These are phyloP conservation scores for Verticillium nonalfalfae DNA, from an alignment of 2,329 filamentous ascomycete genomes.

Conservation along the genomic window DNA sequence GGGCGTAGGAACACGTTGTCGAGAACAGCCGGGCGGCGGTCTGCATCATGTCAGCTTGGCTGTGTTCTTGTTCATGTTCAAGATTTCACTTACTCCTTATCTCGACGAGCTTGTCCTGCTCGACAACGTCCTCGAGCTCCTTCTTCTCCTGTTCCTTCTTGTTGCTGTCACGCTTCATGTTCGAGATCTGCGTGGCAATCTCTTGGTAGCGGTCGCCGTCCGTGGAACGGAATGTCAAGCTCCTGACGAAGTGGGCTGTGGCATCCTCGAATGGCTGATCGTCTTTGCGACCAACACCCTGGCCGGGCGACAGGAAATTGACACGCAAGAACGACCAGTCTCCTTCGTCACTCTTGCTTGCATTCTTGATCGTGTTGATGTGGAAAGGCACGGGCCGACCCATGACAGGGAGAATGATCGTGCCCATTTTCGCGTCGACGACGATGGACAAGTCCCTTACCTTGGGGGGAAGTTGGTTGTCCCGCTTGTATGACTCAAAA, in stretches of 20 bases:
- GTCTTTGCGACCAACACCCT: conserved; percentile 94
- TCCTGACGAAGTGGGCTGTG: conserved; percentile 90
- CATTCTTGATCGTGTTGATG: conserved; percentile 97
- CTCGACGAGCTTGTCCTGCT: conserved; percentile 95
- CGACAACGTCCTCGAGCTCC: conserved; percentile 97
- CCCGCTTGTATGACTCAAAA: conserved; percentile 97
- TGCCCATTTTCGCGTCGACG: conserved; percentile 84
- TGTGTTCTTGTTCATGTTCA: background rate
- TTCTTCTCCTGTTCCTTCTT: conserved; percentile 98
- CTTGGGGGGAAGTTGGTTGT: conserved; percentile 82
- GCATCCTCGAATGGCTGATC: conserved; percentile 98
- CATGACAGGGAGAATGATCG: conserved; percentile 93
- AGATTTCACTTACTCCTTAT: conserved; percentile 66
- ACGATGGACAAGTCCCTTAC: conserved; percentile 84
- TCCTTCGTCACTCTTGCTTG: conserved; percentile 93
- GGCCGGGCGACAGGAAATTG: conserved; percentile 94
- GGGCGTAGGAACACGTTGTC: conserved; percentile 95
- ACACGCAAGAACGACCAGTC: conserved; percentile 92
- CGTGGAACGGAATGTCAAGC: conserved; percentile 88
- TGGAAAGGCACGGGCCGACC: conserved; percentile 96
- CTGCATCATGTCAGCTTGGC: conserved; percentile 30
- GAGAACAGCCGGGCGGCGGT: conserved; percentile 82
- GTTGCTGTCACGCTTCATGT: conserved; percentile 87
- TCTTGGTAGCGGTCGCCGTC: conserved; percentile 85
- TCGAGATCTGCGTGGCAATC: conserved; percentile 87